Conservation (phyloP, 345 rosid species). For the Combretum micranthum region DNA sequence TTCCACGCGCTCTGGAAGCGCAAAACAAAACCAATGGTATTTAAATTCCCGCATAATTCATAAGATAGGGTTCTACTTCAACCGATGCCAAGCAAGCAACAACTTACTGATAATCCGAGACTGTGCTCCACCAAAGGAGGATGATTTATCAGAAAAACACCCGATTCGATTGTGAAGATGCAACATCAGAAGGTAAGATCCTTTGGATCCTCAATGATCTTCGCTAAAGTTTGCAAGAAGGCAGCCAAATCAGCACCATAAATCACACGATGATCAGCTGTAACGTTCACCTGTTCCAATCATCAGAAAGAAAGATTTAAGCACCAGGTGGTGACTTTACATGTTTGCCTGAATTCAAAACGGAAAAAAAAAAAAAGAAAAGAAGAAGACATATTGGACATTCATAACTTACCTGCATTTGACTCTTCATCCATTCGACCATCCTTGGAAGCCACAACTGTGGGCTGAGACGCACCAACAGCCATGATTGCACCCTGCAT, state of each 20-base stretch:
- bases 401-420: conserved; percentile 77
- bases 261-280: conserved; percentile 92
- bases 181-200: conserved; percentile 63
- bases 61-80: too few species aligned
- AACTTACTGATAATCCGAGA: background rate
- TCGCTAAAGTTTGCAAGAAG: conserved; percentile 85
- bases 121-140: conserved; percentile 6
- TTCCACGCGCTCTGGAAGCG: too few species aligned
- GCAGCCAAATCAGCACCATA: conserved; percentile 92
- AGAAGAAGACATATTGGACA: background rate
- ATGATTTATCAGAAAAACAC: background rate
- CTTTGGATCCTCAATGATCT: conserved; percentile 79
- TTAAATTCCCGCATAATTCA: too few species aligned
- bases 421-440: conserved; percentile 86
- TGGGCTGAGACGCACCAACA: conserved; percentile 85
- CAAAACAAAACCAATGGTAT: too few species aligned
- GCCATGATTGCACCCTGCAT: conserved; percentile 98
- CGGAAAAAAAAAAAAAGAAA: too few species aligned
- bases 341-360: background rate
- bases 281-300: conserved; percentile 62
- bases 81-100: too few species aligned
- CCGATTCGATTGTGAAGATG: background rate
- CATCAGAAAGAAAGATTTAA: conserved; percentile 13
- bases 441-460: conserved; percentile 76
- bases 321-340: too few species aligned